phyloP scores from a whole-genome alignment of 192 early-diverging fungal genomes.

The Nowakowskiella sp. region DNA sequence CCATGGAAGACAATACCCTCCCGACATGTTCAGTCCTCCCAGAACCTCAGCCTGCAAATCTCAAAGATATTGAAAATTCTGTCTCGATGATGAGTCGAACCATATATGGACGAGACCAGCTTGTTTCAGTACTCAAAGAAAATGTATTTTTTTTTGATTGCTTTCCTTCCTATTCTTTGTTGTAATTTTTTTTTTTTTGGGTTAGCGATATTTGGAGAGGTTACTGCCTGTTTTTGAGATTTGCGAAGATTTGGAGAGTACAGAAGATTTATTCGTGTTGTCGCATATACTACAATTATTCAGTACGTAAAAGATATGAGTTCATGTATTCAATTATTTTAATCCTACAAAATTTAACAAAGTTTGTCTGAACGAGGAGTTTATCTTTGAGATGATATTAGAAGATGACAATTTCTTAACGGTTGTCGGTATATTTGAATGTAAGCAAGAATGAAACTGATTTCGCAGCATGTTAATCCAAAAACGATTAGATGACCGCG shows the following conservation, averaged over 20 bases:
- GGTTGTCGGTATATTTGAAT: conserved; percentile 81
- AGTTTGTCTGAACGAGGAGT: conserved; percentile 73
- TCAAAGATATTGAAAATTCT: conserved; percentile 62
- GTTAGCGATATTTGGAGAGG: conserved; percentile 13
- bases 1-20: too few species aligned
- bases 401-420: conserved; percentile 65
- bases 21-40: conserved; percentile 30
- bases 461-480: not conserved
- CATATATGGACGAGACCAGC: conserved; percentile 52
- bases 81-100: conserved; percentile 50
- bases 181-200: not conserved
- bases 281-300: conserved; percentile 68
- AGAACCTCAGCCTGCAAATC: conserved; percentile 55
- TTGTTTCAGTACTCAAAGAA: conserved; percentile 51
- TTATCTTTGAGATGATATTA: conserved; percentile 65
- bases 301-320: conserved; percentile 40
- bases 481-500: conserved; percentile 72
- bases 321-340: too few species aligned
- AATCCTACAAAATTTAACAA: too few species aligned
- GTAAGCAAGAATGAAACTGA: conserved; percentile 26
- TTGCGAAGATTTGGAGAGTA: conserved; percentile 77
- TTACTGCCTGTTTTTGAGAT: conserved; percentile 57
- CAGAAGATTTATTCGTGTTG: conserved; percentile 61
- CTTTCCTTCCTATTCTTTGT: not conserved
- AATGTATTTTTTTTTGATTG: conserved; percentile 30